Conservation (phyloP, 192 early-diverging fungal genomes). For the Coemansia furcata region DNA sequence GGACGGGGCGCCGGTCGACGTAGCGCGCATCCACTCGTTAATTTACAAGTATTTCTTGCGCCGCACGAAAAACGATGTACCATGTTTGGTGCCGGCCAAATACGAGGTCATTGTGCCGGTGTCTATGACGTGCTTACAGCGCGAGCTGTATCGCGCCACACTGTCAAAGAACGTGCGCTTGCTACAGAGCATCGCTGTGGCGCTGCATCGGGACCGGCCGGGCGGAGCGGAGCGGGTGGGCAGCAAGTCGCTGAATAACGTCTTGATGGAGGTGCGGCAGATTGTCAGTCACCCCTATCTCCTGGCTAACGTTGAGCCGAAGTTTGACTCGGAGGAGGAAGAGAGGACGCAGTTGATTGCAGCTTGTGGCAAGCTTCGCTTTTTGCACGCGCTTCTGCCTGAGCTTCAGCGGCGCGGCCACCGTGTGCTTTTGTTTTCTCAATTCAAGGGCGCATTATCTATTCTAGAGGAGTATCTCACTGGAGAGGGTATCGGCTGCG, state of each 20-base stretch:
- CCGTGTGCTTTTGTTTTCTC: conserved; percentile 93
- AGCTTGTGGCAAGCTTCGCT: conserved; percentile 91
- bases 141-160: conserved; percentile 84
- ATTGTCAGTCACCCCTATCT: conserved; percentile 92
- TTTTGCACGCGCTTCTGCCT: conserved; percentile 87
- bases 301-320: conserved; percentile 65
- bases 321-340: conserved; percentile 58
- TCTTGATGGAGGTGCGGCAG: conserved; percentile 94
- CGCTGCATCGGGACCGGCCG: conserved; percentile 14
- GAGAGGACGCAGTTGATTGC: conserved; percentile 76
- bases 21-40: conserved; percentile 66
- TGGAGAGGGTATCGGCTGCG: conserved; percentile 69
- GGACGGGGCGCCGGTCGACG: conserved; percentile 57
- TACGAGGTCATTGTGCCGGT: conserved; percentile 93
- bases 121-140: conserved; percentile 80
- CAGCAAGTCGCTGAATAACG: conserved; percentile 69
- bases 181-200: conserved; percentile 47
- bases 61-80: conserved; percentile 90
- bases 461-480: conserved; percentile 87
- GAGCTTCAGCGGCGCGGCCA: conserved; percentile 84
- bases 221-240: not conserved
- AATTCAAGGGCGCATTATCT: conserved; percentile 90
- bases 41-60: conserved; percentile 84
- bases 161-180: conserved; percentile 81
- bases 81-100: conserved; percentile 87